phyloP scores from a whole-genome alignment of 2,329 filamentous ascomycete species.

The Truncatella angustata region DNA sequence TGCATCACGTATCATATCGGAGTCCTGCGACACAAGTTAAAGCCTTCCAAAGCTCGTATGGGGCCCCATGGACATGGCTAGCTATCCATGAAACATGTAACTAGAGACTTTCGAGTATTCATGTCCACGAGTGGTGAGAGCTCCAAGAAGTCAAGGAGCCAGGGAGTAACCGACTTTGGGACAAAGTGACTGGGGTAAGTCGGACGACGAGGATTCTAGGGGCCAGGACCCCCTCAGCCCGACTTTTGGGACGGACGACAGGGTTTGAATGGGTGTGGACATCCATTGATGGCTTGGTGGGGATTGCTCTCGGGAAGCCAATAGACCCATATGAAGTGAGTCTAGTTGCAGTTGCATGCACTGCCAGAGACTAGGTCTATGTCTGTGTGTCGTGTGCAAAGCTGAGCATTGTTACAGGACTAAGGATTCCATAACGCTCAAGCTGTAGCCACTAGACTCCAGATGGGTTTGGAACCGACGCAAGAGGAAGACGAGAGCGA shows the following conservation, averaged over 20 bases:
- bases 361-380: neutral
- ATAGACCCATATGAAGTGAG: slow-evolving; percentile 14
- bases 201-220: slow-evolving; percentile 25
- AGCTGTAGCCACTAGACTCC: slow-evolving; percentile 2
- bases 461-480: neutral
- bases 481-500: neutral
- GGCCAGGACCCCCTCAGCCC: slow-evolving; percentile 17
- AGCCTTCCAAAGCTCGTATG: slow-evolving; percentile 17
- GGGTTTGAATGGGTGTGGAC: neutral
- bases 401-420: slow-evolving; percentile 8
- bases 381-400: slow-evolving; percentile 22
- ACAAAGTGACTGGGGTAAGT: slow-evolving; percentile 13
- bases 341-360: slow-evolving; percentile 11
- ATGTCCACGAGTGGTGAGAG: slow-evolving; percentile 17
- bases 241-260: neutral
- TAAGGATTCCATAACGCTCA: neutral
- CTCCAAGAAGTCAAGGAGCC: slow-evolving; percentile 17
- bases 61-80: slow-evolving; percentile 15
- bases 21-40: slow-evolving; percentile 28
- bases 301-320: slow-evolving; percentile 6
- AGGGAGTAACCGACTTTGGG: slow-evolving; percentile 5
- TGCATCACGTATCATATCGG: slow-evolving; percentile 30
- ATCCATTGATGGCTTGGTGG: neutral
- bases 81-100: slow-evolving; percentile 33
- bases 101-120: slow-evolving; percentile 21